Conservation (phyloP, 257 asterid genomes). For the Przewalskia tangutica region DNA sequence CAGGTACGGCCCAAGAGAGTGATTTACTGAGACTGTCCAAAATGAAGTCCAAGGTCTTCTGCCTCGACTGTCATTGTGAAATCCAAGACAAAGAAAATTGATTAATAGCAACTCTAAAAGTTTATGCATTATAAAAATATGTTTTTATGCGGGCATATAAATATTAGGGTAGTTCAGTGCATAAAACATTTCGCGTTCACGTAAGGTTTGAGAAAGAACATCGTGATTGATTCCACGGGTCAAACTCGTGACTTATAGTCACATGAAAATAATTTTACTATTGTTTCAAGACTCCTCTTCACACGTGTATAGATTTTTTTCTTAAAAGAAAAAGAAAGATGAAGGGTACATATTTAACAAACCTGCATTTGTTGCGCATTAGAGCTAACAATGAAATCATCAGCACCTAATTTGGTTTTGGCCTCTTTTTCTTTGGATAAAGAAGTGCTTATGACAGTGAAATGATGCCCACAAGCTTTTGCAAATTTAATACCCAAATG, state of each 20-base stretch:
- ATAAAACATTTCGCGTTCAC: too few relatives aligned
- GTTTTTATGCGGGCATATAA: background rate
- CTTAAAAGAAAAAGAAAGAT: background rate
- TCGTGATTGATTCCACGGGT: too few relatives aligned
- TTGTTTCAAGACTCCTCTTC: too few relatives aligned
- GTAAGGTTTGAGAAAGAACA: too few relatives aligned
- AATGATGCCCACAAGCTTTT: conserved; percentile 76
- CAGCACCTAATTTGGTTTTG: conserved; percentile 48
- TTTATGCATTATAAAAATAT: background rate
- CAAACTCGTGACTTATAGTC: too few relatives aligned
- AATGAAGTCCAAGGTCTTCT: conserved; percentile 54
- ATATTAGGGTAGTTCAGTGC: too few relatives aligned
- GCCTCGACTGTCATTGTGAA: conserved; percentile 28
- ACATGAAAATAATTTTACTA: too few relatives aligned
- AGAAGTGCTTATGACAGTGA: conserved; percentile 78
- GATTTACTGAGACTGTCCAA: conserved; percentile 66
- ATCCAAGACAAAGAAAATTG: background rate
- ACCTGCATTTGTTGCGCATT: conserved; percentile 57
- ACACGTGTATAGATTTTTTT: background rate
- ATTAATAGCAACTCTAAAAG: background rate
- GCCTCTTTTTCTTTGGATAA: conserved; percentile 75
- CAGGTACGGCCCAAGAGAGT: conserved; percentile 55
- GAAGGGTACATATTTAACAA: background rate
- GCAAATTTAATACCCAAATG: conserved; percentile 74
- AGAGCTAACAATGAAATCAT: conserved; percentile 70